Evolutionary conservation across 1,139 yeast species (phyloP), one percentile per base, ranked within the genome.

Genomic region (Geotrichum aggregatum): DNA sequence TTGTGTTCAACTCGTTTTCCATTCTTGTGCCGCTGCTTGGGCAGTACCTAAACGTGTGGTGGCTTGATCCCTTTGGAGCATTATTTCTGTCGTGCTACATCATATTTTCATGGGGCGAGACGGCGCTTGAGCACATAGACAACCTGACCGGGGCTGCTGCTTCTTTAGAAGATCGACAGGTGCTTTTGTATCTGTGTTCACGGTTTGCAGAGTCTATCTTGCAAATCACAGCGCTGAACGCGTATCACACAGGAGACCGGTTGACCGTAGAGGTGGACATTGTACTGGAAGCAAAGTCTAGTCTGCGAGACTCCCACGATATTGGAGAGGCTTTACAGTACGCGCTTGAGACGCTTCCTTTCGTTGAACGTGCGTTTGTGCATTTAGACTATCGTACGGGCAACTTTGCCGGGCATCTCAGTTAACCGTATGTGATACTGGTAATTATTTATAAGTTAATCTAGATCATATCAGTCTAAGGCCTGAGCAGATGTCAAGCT

Each of bases 291-390:
- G 71, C 74, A 19, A 71, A 75, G 16, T 69, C 83, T 60, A 68
- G 75, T 5, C 72, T 85, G 59, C 77, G 82, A 55, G 94, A 86
- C 62, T 75, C 83, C 53, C 95, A 86, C 65, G 95, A 86, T 65
- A 75, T 85, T 41, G 95, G 89, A 3, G 95, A 86, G 66, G 84
- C 91, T 0, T 70, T 86, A 45, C 94, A 86, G 67, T 86, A 85
- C 63, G 86, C 94, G 1, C 74, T 86, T 40, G 94, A 86, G 61
- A 80, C 89, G 0, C 71, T 86, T 52, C 89, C 92, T 0, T 78
- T 75, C 67, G 89, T 86, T 1, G 92, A 85, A 64, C 73, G 95
- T 50, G 89, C 92, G 1, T 86, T 82, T 72, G 94, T 85, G 11
- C 95, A 86, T 64, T 76, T 86, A 39, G 95, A 86, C 61, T 85